phyloP scores from a whole-genome alignment of 1,284 basidiomycete genomes.

The Austropuccinia psidii region DNA sequence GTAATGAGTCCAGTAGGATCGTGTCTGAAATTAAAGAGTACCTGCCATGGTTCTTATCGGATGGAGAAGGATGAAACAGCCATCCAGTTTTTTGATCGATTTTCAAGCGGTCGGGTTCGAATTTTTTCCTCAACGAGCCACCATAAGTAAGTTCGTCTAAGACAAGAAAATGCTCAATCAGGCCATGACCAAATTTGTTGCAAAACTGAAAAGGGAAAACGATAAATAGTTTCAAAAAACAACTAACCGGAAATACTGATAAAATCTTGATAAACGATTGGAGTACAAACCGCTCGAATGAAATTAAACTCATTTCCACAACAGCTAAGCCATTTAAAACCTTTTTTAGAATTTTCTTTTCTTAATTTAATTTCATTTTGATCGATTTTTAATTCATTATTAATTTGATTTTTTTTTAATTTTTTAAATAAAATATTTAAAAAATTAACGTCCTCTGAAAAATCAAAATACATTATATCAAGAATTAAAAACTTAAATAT shows the following conservation, averaged over 20 bases:
- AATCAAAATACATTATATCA: conserved; percentile 37
- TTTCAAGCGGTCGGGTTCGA: conserved; percentile 41
- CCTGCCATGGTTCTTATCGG: conserved; percentile 38
- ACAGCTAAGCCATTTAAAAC: conserved; percentile 44
- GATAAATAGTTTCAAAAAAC: not conserved
- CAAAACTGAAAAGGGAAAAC: not conserved
- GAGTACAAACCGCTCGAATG: conserved; percentile 44
- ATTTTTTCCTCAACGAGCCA: conserved; percentile 40
- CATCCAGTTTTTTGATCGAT: conserved; percentile 44
- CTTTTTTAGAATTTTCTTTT: conserved; percentile 38
- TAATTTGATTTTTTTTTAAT: conserved; percentile 10
- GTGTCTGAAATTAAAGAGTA: conserved; percentile 44
- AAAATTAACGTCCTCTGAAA: not conserved
- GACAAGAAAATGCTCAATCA: not conserved
- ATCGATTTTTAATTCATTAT: conserved; percentile 6
- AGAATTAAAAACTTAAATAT: not conserved
- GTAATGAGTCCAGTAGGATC: conserved; percentile 42
- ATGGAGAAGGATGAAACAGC: conserved; percentile 47
- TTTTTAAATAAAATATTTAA: conserved; percentile 1
- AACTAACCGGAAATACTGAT: not conserved
- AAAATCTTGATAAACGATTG: conserved; percentile 46
- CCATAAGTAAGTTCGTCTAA: conserved; percentile 42
- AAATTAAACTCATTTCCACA: conserved; percentile 46
- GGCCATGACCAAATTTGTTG: not conserved
- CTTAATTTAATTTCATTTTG: conserved; percentile 25